Evolutionary conservation across 371 early-diverging fungal genomes (phyloP).

Genomic region (Mortierella sp.): DNA sequence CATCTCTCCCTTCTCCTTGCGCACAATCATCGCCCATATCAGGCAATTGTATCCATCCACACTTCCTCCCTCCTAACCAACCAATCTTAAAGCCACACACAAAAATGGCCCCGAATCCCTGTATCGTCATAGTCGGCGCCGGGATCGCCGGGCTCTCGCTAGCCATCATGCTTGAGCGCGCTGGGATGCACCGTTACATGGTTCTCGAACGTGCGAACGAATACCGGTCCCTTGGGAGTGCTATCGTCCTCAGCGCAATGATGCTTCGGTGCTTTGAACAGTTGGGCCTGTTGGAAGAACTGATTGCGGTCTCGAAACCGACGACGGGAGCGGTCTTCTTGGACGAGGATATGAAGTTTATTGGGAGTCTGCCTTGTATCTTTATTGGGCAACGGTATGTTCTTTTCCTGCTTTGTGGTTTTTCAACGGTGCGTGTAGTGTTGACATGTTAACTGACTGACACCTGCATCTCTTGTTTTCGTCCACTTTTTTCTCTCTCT

Average conservation of each 20-base stretch:
- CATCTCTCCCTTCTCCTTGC: not conserved
- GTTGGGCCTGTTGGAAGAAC: conserved; percentile 27
- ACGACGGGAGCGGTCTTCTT: conserved; percentile 24
- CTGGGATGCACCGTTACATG: conserved; percentile 29
- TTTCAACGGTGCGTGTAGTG: no score
- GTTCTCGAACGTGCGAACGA: conserved; percentile 26
- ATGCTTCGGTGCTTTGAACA: conserved; percentile 46
- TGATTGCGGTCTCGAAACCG: conserved; percentile 43
- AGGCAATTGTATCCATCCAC: not conserved
- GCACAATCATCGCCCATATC: not conserved
- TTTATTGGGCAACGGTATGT: conserved; percentile 34
- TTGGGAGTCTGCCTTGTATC: conserved; percentile 20
- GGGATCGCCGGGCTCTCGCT: conserved; percentile 37
- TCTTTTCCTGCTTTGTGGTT: not conserved
- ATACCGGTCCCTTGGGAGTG: conserved; percentile 26
- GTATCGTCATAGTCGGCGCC: conserved; percentile 38
- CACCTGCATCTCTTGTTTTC: not conserved
- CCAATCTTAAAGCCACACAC: not conserved
- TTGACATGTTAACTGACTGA: not conserved
- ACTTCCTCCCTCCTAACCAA: not conserved
- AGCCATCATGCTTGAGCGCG: conserved; percentile 48
- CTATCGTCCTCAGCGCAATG: conserved; percentile 27
- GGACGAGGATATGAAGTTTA: conserved; percentile 26
- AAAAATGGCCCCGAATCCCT: conserved; percentile 37
- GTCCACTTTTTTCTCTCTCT: not conserved